Conservation (phyloP, 306 rosid species). For the Inga leiocalycina region DNA sequence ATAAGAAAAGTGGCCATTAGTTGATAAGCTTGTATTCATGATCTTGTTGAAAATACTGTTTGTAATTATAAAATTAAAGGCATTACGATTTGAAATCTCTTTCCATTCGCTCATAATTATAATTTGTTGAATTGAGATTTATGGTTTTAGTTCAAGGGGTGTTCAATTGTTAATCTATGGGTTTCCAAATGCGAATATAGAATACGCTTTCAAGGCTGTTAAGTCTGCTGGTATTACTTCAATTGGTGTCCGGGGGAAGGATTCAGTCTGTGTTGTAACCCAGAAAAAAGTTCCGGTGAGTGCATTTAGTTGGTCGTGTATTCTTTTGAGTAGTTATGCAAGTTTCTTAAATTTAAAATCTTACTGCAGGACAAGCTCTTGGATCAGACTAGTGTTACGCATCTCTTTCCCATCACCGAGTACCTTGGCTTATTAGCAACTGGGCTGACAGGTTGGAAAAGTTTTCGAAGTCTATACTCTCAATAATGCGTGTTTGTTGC, state of each 20-base stretch:
- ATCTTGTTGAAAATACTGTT: background rate
- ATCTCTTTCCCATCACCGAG: conserved; percentile 72
- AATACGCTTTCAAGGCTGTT: conserved; percentile 79
- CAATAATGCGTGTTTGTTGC: background rate
- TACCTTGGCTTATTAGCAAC: conserved; percentile 76
- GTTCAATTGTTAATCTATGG: background rate
- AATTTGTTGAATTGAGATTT: background rate
- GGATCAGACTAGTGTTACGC: conserved; percentile 73
- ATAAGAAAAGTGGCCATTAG: background rate
- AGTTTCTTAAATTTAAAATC: conserved; percentile 5
- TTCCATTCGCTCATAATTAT: background rate
- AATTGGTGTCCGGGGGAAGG: conserved; percentile 71
- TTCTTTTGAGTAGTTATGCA: background rate
- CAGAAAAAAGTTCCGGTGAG: conserved; percentile 29
- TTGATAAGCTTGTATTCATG: background rate
- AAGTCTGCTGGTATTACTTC: conserved; percentile 66
- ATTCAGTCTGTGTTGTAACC: conserved; percentile 75
- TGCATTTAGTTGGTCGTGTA: background rate
- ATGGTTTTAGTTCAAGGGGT: background rate
- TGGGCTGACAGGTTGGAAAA: conserved; percentile 58
- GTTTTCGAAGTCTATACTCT: background rate
- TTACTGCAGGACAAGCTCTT: conserved; percentile 64
- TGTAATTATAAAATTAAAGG: background rate
- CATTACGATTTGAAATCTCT: background rate
- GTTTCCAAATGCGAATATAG: conserved; percentile 32